Evolutionary conservation across 2,329 filamentous ascomycete species (phyloP).

Genomic region (Penicillium sp.): DNA sequence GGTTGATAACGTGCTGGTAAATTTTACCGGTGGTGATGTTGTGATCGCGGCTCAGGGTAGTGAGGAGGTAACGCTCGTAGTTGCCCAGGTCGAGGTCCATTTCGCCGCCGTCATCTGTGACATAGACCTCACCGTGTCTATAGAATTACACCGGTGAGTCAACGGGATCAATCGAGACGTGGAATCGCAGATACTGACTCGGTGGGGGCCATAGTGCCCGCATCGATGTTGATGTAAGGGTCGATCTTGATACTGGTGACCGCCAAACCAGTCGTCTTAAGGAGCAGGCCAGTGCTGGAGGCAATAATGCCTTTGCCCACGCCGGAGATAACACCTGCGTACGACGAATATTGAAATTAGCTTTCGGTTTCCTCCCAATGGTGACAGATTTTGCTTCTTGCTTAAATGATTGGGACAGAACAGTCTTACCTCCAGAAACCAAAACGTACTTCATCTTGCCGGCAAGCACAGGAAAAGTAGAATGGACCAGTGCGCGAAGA

Average conservation of each 20-base stretch:
- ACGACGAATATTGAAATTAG: slow-evolving; percentile 5
- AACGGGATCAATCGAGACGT: neutral
- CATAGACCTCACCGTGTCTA: slow-evolving; percentile 86
- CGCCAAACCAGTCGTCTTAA: slow-evolving; percentile 30
- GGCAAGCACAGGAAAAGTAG: neutral
- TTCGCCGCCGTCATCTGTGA: slow-evolving; percentile 79
- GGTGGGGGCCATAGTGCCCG: slow-evolving; percentile 60
- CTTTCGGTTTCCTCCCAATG: neutral
- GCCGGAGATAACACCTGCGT: slow-evolving; percentile 49
- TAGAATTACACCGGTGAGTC: neutral
- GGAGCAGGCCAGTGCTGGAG: slow-evolving; percentile 43
- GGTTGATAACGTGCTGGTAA: slow-evolving; percentile 83
- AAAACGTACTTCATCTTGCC: slow-evolving; percentile 76
- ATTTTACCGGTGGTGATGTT: slow-evolving; percentile 99
- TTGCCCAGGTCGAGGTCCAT: slow-evolving; percentile 74
- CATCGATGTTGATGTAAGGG: slow-evolving; percentile 74
- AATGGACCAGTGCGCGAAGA: neutral
- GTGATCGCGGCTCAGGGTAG: slow-evolving; percentile 79
- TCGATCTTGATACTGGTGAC: slow-evolving; percentile 48
- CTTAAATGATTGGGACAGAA: neutral
- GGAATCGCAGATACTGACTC: slow-evolving; percentile 18
- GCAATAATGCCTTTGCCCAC: slow-evolving; percentile 65
- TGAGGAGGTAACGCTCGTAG: slow-evolving; percentile 78
- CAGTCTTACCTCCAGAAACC: slow-evolving; percentile 68
- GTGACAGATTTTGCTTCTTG: neutral